Conservation (phyloP, 2,329 filamentous ascomycete species). For the Fusarium metavorans region DNA sequence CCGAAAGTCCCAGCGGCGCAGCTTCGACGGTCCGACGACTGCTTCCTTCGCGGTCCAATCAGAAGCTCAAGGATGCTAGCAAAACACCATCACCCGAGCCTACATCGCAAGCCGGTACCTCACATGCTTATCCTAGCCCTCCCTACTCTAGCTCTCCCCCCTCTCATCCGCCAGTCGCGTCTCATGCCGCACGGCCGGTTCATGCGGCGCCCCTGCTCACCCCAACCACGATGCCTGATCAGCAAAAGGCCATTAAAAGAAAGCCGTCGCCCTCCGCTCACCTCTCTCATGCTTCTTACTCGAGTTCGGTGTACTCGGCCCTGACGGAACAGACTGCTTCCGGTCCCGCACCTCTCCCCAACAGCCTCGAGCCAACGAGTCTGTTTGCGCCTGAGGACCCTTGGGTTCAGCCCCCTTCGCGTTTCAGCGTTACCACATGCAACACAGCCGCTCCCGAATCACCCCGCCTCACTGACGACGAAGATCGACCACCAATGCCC, state of each 20-base stretch:
- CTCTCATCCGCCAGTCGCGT: constrained; percentile 21
- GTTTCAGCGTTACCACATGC: constrained; percentile 74
- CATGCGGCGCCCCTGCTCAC: constrained; percentile 39
- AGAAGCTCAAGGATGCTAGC: constrained; percentile 46
- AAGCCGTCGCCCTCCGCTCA: constrained; percentile 56
- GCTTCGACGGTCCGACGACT: constrained; percentile 51
- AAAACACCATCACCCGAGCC: constrained; percentile 41
- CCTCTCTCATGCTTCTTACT: constrained; percentile 47
- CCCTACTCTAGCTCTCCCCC: constrained; percentile 46
- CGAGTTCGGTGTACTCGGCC: constrained; percentile 53
- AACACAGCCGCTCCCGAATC: constrained; percentile 59
- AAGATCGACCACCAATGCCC: constrained; percentile 43
- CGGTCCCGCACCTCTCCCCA: constrained; percentile 22
- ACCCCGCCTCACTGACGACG: constrained; percentile 42
- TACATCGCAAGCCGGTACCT: constrained; percentile 23
- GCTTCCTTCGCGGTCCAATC: constrained; percentile 50
- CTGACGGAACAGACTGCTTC: constrained; percentile 41
- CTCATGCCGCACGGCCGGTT: constrained; percentile 20
- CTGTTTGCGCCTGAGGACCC: constrained; percentile 47
- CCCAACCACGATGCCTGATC: constrained; percentile 40
- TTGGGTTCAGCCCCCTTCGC: constrained; percentile 67
- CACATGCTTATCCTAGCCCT: constrained; percentile 50
- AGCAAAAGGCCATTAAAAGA: constrained; percentile 57
- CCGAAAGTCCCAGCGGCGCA: constrained; percentile 51
- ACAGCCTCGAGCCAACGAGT: constrained; percentile 23